phyloP scores from a whole-genome alignment of 208 protist species.

The Strigomonas oncopelti region DNA sequence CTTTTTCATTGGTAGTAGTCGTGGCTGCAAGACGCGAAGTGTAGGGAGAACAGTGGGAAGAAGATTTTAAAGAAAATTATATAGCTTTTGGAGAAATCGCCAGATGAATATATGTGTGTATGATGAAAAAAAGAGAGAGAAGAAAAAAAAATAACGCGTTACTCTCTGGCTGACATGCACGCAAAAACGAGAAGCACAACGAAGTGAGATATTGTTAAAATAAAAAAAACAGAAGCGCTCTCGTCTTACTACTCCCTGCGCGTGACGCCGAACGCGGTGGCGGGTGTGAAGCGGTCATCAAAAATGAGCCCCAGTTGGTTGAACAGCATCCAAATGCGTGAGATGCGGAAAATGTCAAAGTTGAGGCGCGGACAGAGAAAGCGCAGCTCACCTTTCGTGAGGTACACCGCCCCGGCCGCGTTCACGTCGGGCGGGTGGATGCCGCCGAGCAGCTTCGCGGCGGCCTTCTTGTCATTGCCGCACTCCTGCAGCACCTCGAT shows the following conservation, averaged over 20 bases:
- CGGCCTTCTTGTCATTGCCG: constrained; percentile 69
- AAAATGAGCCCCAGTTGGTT: constrained; percentile 85
- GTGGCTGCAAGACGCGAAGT: too few relatives aligned
- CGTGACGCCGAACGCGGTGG: constrained; percentile 83
- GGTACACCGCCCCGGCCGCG: constrained; percentile 74
- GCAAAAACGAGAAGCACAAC: too few relatives aligned
- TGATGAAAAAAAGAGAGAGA: neutral
- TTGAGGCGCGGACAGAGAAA: constrained; percentile 58
- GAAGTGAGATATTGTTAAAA: too few relatives aligned
- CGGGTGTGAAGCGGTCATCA: constrained; percentile 75
- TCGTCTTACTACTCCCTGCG: constrained; percentile 1
- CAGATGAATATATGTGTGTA: too few relatives aligned
- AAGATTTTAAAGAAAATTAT: constrained; percentile 3
- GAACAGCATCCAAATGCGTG: constrained; percentile 86
- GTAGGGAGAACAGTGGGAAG: too few relatives aligned
- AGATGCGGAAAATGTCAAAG: constrained; percentile 85
- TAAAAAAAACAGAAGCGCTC: too few relatives aligned
- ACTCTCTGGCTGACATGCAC: neutral
- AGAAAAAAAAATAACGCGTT: neutral
- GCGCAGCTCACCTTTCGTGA: constrained; percentile 90
- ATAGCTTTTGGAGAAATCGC: neutral
- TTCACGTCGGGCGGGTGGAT: constrained; percentile 84
- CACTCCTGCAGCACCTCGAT: constrained; percentile 51
- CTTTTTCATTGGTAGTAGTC: too few relatives aligned
- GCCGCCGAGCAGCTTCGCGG: constrained; percentile 54